Evolutionary conservation across 805 yeast genomes (phyloP).

Genomic region (Huiozyma naganishii): DNA sequence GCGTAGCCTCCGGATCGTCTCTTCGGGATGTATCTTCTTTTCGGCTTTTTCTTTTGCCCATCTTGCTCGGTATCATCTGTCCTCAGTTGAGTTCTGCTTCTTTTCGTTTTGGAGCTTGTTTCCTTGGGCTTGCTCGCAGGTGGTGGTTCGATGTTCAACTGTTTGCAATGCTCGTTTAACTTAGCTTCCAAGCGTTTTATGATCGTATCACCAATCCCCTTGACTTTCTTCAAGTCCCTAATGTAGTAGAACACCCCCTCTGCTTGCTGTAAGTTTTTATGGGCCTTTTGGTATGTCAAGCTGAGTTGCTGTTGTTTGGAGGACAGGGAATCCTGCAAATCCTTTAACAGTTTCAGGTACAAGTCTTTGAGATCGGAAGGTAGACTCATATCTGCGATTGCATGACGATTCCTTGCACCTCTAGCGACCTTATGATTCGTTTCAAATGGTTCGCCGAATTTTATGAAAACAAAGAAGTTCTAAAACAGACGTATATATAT

Average conservation of each 20-base stretch:
- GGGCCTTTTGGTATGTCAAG: slow-evolving; percentile 44
- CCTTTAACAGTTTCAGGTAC: slow-evolving; percentile 50
- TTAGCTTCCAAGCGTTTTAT: slow-evolving; percentile 39
- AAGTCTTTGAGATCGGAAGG: slow-evolving; percentile 41
- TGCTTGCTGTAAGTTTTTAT: slow-evolving; percentile 37
- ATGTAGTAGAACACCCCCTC: slow-evolving; percentile 43
- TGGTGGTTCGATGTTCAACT: slow-evolving; percentile 31
- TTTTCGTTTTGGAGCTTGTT: slow-evolving; percentile 6
- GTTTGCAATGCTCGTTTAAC: slow-evolving; percentile 45
- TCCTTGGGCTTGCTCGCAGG: slow-evolving; percentile 3
- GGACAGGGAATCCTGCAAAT: slow-evolving; percentile 36
- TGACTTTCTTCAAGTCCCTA: slow-evolving; percentile 45
- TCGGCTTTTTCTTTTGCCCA: slow-evolving; percentile 13
- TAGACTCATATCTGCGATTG: slow-evolving; percentile 26
- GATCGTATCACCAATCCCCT: slow-evolving; percentile 64
- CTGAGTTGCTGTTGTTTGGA: slow-evolving; percentile 43
- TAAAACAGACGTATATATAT: not conserved
- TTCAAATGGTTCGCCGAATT: no score
- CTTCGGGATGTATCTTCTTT: slow-evolving; percentile 51
- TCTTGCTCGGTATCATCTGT: slow-evolving; percentile 6
- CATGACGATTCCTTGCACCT: not conserved
- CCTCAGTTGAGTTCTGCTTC: slow-evolving; percentile 12
- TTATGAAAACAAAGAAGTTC: no score
- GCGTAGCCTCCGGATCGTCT: slow-evolving; percentile 81
- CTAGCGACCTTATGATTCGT: not conserved